Evolutionary conservation across 306 rosid genomes (phyloP), one percentile per base, ranked within the genome.

Genomic region (Cucumis cinereus): DNA sequence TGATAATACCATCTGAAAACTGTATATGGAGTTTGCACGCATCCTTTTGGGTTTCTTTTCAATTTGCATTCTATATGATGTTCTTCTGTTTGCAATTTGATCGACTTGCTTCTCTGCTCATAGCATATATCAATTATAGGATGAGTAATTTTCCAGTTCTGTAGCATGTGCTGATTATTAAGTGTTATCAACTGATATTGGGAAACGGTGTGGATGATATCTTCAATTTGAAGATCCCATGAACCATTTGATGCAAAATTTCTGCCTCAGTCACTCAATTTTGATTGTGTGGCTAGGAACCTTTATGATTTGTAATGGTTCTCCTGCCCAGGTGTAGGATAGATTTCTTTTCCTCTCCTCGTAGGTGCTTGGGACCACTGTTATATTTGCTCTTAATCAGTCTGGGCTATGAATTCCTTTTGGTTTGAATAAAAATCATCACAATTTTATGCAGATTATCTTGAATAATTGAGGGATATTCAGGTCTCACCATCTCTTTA

Each of bases 111-210:
- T 43, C 40, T 45, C 40, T 70, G 40, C 40, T 45, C 20, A 13
- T 43, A 22, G 57, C 58, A 24, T 70, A 47, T 26, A 47, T 36
- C 38, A 70, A 47, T 47, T 70, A 24, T 15, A 70, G 41, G 56
- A 47, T 70, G 4, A 45, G 22, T 22, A 70, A 17, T 70, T 70
- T 70, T 70, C 41, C 75, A 70, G 58, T 70, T 70, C 41, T 70
- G 7, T 47, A 69, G 23, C 47, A 43, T 23, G 55, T 68, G 53
- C 20, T 40, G 28, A n/a, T 38, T 43, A 68, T 15, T 68, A 7
- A 41, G 55, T 68, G 56, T 2, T 45, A 43, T 68, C 38, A 68
- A 22, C 55, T 13, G 74, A 14, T 3, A 15, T 14, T 68, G 74
- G 35, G 56, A 20, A 13, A 24, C 8, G 6, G 36, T 23, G 19